Base-by-base conservation (phyloP, 768 basidiomycete species). In the Hydnomerulius pinastri region DNA sequence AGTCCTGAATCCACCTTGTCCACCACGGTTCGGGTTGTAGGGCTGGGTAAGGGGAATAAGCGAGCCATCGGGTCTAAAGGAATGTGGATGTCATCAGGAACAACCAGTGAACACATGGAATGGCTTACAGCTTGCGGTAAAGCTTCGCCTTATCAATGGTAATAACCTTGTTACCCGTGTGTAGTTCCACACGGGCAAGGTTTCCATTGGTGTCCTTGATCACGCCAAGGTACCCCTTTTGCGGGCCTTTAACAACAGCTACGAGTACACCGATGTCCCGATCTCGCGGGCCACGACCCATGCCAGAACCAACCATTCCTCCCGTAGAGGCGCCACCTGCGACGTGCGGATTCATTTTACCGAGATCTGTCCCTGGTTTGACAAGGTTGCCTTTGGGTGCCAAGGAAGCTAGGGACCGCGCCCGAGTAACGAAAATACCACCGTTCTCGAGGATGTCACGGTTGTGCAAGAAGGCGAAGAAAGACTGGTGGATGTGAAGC, bases 131-230 rank as follows among this genome's bases (percentile, higher is more conserved):
- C 71, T 86, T 79, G 48, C 85, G 78, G 54, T 81, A 78, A 17
- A 96, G 69, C 62, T 90, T 91, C 38, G 80, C 78, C 62, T 93
- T 91, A 41, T 90, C 87, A 50, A 98, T 85, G 32, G 86, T 86
- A 50, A 99, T 85, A 18, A 94, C 76, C 69, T 92, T 94, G 69
- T 94, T 95, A 32, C 87, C 87, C 12, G 92, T 86, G 53, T 80
- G 75, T n/a, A 99, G 74, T 68, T 98, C 97, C 12, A 99, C 93
- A 35, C 97, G 82, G 2, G 88, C 91, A 49, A 84, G 75, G 32
- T 78, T 77, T 4, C 94, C 96, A 51, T 94, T 96, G 24, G 93
- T 90, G 64, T 98, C 97, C 71, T 95, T 98, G 75, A 98, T 90
- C 4, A 85, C 83, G 6, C 97, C 97, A 38, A 86, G 77, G 59